Evolutionary conservation across 345 rosid genomes (phyloP), one percentile per base, ranked within the genome.

Genomic region (Camelina laxa): DNA sequence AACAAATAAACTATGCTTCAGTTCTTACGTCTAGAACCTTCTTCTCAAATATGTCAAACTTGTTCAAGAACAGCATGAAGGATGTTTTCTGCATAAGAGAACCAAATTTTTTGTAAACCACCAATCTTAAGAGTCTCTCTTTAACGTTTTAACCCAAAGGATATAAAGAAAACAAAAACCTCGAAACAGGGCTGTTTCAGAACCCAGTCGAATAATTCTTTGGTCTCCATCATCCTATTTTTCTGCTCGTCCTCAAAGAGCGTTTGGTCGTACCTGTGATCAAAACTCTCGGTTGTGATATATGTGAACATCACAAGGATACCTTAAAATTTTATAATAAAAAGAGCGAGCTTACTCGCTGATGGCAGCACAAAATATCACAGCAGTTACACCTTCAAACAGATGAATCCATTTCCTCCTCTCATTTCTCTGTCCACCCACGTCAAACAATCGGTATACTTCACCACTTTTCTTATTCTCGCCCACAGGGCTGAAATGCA

Each of bases 381-480:
- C 98, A 75, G 99, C 97, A 1, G 99, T 88, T 66, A 95, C 98
- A 49, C 99, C 99, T 84, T 95, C 99, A 81, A 95, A 95, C 48
- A 95, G 87, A 88, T 95, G 99, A 78, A 95, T 95, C 99, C 99
- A 95, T 81, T 95, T 96, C 80, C 99, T 91, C 73, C 98, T 89
- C 86, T 96, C 99, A 11, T 96, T 96, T 88, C 89, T 89, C 69
- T 96, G 99, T 66, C 99, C 99, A 60, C 98, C 99, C 51, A 96
- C 99, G 65, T 96, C 99, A 74, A 89, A 92, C 67, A 96, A 96
- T 83, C 98, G 82, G 82, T 95, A 95, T 20, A 95, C 99, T 84
- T 92, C 97, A 63, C 99, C 99, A 42, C 99, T 95, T 89, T 86
- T 91, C 84, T 95, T 95, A 74, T 83, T 89, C 76, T 91, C 97